These are phyloP conservation scores for Dryadomyces sulphureus DNA, from an alignment of 2,329 filamentous ascomycete genomes.

Conservation along the genomic window DNA sequence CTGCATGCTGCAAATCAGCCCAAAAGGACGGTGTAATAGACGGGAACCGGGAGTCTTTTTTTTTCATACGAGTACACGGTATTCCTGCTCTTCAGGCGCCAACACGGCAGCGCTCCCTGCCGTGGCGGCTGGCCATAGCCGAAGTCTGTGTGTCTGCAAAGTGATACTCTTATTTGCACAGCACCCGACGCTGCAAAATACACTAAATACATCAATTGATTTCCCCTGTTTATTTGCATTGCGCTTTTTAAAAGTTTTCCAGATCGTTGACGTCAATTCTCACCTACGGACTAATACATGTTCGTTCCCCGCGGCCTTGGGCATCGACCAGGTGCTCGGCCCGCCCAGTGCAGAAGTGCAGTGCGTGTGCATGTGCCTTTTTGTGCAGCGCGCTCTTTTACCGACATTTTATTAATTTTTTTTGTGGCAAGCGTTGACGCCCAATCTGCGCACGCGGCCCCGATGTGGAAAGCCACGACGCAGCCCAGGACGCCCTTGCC, in stretches of 20 bases:
- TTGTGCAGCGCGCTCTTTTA: background rate
- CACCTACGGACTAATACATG: no score
- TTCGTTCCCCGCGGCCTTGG: background rate
- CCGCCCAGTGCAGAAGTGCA: background rate
- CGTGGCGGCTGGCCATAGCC: no score
- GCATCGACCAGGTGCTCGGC: background rate
- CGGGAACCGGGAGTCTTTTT: background rate
- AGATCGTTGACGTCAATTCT: no score
- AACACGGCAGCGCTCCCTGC: no score
- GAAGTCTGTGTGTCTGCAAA: no score
- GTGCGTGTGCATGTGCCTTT: background rate
- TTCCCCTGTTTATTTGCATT: no score
- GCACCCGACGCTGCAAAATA: no score
- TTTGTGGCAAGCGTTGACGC: slow-evolving; percentile 3
- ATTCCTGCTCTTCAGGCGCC: background rate
- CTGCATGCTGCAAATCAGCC: slow-evolving; percentile 7
- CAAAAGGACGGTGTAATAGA: slow-evolving; percentile 4
- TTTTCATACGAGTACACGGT: no score
- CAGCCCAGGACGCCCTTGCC: background rate
- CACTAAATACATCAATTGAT: no score
- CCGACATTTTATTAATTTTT: background rate
- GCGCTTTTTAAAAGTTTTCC: no score
- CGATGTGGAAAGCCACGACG: no score
- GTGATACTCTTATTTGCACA: no score
- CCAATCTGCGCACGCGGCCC: slow-evolving; percentile 6